phyloP scores from a whole-genome alignment of 2,329 filamentous ascomycete species.

The Aspergillus novofumigatus region DNA sequence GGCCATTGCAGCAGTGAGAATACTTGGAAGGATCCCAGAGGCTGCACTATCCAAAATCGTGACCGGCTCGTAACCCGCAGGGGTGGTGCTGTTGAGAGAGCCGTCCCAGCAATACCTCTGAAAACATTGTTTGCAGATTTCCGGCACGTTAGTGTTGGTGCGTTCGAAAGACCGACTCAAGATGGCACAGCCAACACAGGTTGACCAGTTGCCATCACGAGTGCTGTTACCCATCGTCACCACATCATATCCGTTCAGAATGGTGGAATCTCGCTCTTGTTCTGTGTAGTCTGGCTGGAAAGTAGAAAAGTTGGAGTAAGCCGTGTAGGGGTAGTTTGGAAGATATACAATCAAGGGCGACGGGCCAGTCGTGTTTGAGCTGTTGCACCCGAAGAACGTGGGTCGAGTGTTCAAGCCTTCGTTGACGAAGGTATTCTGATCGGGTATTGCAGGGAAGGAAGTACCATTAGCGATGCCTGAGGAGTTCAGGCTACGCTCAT shows the following conservation, averaged over 20 bases:
- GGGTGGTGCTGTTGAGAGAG: constrained; percentile 42
- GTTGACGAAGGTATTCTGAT: constrained; percentile 70
- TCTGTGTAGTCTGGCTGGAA: constrained; percentile 63
- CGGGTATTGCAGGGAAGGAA: constrained; percentile 65
- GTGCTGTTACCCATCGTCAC: constrained; percentile 78
- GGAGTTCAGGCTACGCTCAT: constrained; percentile 55
- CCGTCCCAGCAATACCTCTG: constrained; percentile 85
- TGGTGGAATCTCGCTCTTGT: constrained; percentile 67
- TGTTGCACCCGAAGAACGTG: constrained; percentile 74
- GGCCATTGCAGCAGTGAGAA: background rate
- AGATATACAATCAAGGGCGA: constrained; percentile 76
- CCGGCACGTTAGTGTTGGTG: constrained; percentile 63
- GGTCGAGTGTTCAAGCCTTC: constrained; percentile 66
- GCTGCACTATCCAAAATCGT: constrained; percentile 6
- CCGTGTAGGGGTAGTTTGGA: constrained; percentile 77
- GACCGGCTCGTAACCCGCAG: constrained; percentile 42
- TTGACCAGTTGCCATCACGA: constrained; percentile 66
- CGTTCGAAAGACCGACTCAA: constrained; percentile 68
- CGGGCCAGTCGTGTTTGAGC: constrained; percentile 53
- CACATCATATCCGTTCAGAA: constrained; percentile 79
- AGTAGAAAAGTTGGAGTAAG: constrained; percentile 72
- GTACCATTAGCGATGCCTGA: constrained; percentile 59
- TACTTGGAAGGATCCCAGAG: background rate
- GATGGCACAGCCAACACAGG: constrained; percentile 80
- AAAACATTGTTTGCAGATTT: constrained; percentile 71